Base-by-base conservation (phyloP, 169 alveolate genomes). In the Eimeria praecox region DNA sequence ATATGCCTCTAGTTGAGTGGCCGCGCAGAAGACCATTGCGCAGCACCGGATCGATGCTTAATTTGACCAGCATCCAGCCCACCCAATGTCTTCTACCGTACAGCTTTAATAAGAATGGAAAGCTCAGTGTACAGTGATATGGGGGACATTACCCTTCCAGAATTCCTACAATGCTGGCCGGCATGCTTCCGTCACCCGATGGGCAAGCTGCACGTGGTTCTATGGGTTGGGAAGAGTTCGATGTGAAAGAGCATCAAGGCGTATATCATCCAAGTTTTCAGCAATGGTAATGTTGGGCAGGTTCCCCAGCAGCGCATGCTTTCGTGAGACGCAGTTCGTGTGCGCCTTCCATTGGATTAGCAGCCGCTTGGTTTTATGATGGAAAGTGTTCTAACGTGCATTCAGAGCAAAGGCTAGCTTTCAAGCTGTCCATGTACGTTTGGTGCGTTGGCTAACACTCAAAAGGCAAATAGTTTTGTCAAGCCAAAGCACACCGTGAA, bases 31-130 rank as follows among this genome's bases (percentile, higher is more conserved):
- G 54, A 73, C 83, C 83, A 73, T 52, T 38, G 83, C 54, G 40
- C 83, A 33, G 24, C 27, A 27, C 80, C 33, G 54, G 83, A 73
- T 73, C 83, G 83, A 35, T 73, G 35, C 83, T 73, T 30, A 20
- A 5, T 0, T 35, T 38, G 49, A 16, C 54, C 83, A 73, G 52
- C 83, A 2, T 73, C 14, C n/a, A 73, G 27, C 3, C 0, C 18
- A 18, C 54, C 33, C 35, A 38, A 73, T 73, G 54, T 35, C 52
- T 73, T 30, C 1, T 38, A 14, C 9, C 20, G 83, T 0, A n/a
- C 54, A 73, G 20, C 33, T 20, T 1, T n/a, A 0, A 38, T 38
- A 38, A 35, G 9, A 73, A 35, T 38, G 83, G 16, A 38, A 73
- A 73, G n/a, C 18, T 27, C 49, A 14, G 33, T 73, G 24, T n/a